A percentile compares a stretch with the other conserved stretches of the same genome.
Conservation (phyloP, 768 basidiomycete genomes). For the Sporobolomyces roseus region DNA sequence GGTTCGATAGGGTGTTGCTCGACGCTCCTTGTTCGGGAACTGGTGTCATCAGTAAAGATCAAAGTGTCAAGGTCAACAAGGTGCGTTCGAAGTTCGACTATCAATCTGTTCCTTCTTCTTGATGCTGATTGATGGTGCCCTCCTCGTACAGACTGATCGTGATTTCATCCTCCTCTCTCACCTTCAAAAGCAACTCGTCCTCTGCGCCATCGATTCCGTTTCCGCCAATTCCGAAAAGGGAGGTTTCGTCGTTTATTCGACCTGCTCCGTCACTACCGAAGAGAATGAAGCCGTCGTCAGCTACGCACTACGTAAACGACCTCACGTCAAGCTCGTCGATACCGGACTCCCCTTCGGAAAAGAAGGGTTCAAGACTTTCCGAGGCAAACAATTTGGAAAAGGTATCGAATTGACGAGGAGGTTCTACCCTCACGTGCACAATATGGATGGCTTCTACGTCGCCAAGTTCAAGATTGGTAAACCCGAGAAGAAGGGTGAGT, state of each 20-base stretch:
- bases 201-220: constrained; percentile 96
- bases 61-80: constrained; percentile 97
- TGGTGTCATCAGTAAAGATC: constrained; percentile 95
- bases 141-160: constrained; percentile 67
- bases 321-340: constrained; percentile 85
- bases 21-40: constrained; percentile 98
- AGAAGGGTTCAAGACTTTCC: constrained; percentile 82
- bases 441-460: constrained; percentile 99
- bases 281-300: constrained; percentile 98
- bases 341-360: constrained; percentile 89
- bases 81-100: constrained; percentile 52
- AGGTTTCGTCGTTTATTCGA: constrained; percentile 93
- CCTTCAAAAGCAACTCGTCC: constrained; percentile 94
- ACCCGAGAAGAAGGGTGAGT: constrained; percentile 45
- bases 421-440: constrained; percentile 75
- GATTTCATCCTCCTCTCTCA: constrained; percentile 96
- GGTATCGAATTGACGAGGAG: constrained; percentile 75
- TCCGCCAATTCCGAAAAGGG: constrained; percentile 84
- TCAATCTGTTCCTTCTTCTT: not conserved
- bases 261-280: constrained; percentile 95
- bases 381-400: constrained; percentile 82
- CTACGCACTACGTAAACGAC: constrained; percentile 90
- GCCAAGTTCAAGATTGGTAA: constrained; percentile 77
- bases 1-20: constrained; percentile 92
- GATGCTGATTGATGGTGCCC: no score